Evolutionary conservation across 352 stramenopile species (phyloP).

Genomic region (Globisporangium radiosum): DNA sequence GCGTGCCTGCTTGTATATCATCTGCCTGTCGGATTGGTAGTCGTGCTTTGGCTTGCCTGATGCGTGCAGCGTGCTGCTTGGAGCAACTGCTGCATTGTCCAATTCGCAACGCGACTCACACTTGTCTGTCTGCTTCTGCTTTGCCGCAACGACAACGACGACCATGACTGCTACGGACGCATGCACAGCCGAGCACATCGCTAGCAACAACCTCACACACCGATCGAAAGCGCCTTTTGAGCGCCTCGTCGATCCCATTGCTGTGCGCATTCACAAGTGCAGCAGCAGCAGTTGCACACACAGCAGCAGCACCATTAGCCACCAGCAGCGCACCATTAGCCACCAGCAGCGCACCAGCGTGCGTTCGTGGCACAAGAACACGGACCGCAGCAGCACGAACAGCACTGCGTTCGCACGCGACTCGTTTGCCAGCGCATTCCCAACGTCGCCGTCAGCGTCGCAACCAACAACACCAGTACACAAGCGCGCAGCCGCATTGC

Average conservation of each 20-base stretch:
- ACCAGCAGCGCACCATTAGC: neutral
- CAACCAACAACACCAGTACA: neutral
- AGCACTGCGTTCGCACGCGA: conserved; percentile 3
- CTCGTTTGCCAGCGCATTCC: conserved; percentile 13
- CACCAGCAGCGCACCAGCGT: neutral
- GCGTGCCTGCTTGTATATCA: too few relatives aligned
- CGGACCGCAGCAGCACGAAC: neutral
- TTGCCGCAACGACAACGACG: neutral
- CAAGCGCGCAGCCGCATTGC: conserved; percentile 2
- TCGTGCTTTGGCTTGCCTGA: too few relatives aligned
- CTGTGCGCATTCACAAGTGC: conserved; percentile 4
- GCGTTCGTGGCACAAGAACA: neutral
- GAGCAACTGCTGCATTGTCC: too few relatives aligned
- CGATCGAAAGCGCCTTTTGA: conserved; percentile 1
- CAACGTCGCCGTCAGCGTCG: conserved; percentile 4
- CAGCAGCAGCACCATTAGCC: conserved; percentile 1
- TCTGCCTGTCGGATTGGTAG: too few relatives aligned
- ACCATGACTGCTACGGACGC: conserved; percentile 2
- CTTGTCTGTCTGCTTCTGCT: too few relatives aligned
- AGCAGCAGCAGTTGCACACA: conserved; percentile 4
- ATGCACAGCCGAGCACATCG: neutral
- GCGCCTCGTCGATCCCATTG: conserved; percentile 4
- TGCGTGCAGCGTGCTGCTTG: too few relatives aligned
- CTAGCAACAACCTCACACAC: neutral
- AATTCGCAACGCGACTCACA: too few relatives aligned